phyloP scores from a whole-genome alignment of 2,329 filamentous ascomycete genomes.

The Leptographium wingfieldii region DNA sequence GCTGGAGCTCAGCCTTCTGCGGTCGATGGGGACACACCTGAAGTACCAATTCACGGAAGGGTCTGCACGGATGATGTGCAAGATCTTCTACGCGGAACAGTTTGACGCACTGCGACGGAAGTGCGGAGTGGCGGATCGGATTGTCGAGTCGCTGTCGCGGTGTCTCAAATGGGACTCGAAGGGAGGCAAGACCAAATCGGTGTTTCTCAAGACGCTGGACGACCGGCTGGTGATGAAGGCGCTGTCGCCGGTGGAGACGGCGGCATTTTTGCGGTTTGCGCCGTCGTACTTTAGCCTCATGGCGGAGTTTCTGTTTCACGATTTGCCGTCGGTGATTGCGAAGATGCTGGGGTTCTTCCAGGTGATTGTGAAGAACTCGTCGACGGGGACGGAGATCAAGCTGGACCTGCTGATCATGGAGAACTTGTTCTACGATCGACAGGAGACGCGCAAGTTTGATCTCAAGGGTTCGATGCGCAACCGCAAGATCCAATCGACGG shows the following conservation, averaged over 20 bases:
- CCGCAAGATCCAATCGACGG: slow-evolving; percentile 90
- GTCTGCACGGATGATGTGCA: slow-evolving; percentile 90
- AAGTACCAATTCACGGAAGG: slow-evolving; percentile 94
- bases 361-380: slow-evolving; percentile 89
- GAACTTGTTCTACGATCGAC: slow-evolving; percentile 93
- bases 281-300: slow-evolving; percentile 97
- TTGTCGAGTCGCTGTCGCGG: slow-evolving; percentile 86
- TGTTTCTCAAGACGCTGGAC: slow-evolving; percentile 93
- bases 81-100: slow-evolving; percentile 96
- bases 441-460: slow-evolving; percentile 82
- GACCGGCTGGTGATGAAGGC: slow-evolving; percentile 90
- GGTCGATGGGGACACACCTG: slow-evolving; percentile 79
- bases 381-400: slow-evolving; percentile 84
- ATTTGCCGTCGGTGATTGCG: slow-evolving; percentile 88
- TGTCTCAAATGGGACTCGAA: slow-evolving; percentile 98
- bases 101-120: slow-evolving; percentile 91
- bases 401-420: slow-evolving; percentile 93
- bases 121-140: slow-evolving; percentile 84
- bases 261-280: slow-evolving; percentile 88
- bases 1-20: slow-evolving; percentile 73
- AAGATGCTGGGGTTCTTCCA: slow-evolving; percentile 99
- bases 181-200: slow-evolving; percentile 92
- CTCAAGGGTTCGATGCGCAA: slow-evolving; percentile 98
- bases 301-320: slow-evolving; percentile 90
- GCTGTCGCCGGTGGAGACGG: slow-evolving; percentile 79